Base-by-base conservation (phyloP, 2,329 filamentous ascomycete genomes). In the Cladosporium austrohemisphaericum region DNA sequence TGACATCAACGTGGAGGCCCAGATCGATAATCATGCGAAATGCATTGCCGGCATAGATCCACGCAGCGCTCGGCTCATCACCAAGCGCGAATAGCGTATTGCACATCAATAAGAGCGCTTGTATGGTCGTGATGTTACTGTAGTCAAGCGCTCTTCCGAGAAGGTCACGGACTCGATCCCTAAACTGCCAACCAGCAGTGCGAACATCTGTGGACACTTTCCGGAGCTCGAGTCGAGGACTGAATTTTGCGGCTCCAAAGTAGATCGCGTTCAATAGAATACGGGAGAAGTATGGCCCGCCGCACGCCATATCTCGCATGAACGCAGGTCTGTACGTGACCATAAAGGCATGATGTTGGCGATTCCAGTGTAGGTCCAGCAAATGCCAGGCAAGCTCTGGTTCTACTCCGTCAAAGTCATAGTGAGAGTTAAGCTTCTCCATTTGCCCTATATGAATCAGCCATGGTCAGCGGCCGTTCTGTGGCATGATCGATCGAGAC, bases 391-490 rank as follows among this genome's bases (percentile, higher is more conserved):
- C 77, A 8, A 79, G 57, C 9, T 78, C 72, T 0, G 76, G 71
- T 26, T 76, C 71, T 1, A 80, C 70, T 1, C 76, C 77, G 54
- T 80, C 77, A 57, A 81, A 79, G 56, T 81, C 76, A 2, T 79
- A 28, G 11, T 47, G 37, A 3, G 43, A 23, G 13, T 37, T 47
- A 23, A 47, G 43, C 25, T 47, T 47, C 16, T 47, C 43, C 43
- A 47, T 47, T 23, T 47, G 43, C 9, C 43, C 43, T 47, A 23
- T 19, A 19, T 2, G 7, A 14, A 2, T 10, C 3, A 18, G n/a
- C 4, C 16, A 4, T 7, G n/a, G 38, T 47, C 33, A 47, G 43
- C 18, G 20, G n/a, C n/a, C n/a, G n/a, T n/a, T n/a, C n/a, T n/a
- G n/a, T n/a, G n/a, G n/a, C n/a, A n/a, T n/a, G n/a, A n/a, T n/a